Percentiles rank a stretch among this genome's conserved stretches.
These are phyloP conservation scores for Fusarium sp. DNA, from an alignment of 2,329 filamentous ascomycete genomes.

Conservation along the genomic window DNA sequence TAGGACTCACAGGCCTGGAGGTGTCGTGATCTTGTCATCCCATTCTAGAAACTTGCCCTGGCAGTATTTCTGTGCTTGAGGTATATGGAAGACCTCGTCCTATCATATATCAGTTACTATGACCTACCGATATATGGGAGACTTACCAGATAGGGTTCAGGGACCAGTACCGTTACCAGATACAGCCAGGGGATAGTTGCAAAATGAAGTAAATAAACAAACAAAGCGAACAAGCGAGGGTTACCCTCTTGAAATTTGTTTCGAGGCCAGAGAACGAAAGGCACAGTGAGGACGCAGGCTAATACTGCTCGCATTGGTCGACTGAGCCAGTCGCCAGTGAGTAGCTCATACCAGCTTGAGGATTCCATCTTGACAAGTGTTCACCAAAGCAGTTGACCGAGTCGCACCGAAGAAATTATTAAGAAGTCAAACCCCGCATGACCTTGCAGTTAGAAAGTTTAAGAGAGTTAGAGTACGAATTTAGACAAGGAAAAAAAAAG, in stretches of 20 bases:
- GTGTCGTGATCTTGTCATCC: constrained; percentile 98
- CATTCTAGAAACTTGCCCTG: constrained; percentile 78
- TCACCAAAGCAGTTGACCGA: constrained; percentile 10
- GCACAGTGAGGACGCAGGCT: constrained; percentile 7
- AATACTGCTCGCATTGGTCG: background rate
- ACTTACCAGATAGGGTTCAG: constrained; percentile 67
- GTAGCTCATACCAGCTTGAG: constrained; percentile 1
- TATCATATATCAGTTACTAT: constrained; percentile 52
- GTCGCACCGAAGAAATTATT: background rate
- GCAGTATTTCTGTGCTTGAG: constrained; percentile 91
- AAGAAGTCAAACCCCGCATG: background rate
- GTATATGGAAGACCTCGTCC: constrained; percentile 91
- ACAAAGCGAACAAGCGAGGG: constrained; percentile 17
- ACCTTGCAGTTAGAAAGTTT: background rate
- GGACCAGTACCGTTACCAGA: constrained; percentile 52
- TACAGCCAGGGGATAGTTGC: constrained; percentile 41
- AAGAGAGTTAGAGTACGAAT: background rate
- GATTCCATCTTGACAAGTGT: constrained; percentile 47
- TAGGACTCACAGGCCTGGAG: constrained; percentile 78
- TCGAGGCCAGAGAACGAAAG: constrained; percentile 22
- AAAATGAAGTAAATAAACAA: constrained; percentile 25
- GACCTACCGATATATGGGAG: too few species aligned
- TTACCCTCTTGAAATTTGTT: constrained; percentile 1
- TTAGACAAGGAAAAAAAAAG: background rate
- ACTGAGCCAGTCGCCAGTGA: constrained; percentile 4